A percentile compares a stretch with the other conserved stretches of the same genome.
Evolutionary conservation across 495 filamentous ascomycete species (phyloP).

Genomic region (Annulohypoxylon stygium): DNA sequence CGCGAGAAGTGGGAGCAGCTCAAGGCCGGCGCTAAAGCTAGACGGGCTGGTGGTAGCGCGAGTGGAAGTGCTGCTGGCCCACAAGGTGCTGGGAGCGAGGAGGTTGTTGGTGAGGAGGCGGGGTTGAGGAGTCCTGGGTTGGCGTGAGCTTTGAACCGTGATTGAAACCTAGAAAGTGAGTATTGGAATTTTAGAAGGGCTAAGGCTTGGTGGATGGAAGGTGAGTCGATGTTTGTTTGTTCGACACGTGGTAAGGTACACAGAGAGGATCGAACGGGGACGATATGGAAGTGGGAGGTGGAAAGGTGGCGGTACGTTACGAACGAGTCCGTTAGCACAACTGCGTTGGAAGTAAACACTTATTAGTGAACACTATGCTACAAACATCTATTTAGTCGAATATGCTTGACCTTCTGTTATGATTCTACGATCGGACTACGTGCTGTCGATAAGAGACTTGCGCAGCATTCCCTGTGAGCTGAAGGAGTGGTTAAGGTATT

Average conservation of each 20-base stretch:
- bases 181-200: no score
- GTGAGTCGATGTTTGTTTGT: no score
- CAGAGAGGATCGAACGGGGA: no score
- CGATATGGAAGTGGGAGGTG: background rate
- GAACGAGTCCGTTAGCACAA: background rate
- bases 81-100: slow-evolving; percentile 3
- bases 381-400: background rate
- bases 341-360: background rate
- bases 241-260: no score
- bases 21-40: slow-evolving; percentile 82
- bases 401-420: background rate
- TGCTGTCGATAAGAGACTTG: background rate
- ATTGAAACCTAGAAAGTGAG: no score
- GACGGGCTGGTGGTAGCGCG: slow-evolving; percentile 62
- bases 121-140: slow-evolving; percentile 42
- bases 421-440: background rate
- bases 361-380: background rate
- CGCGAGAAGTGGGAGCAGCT: slow-evolving; percentile 85
- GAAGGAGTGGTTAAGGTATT: background rate
- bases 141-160: background rate
- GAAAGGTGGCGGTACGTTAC: background rate
- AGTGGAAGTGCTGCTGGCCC: slow-evolving; percentile 23
- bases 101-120: slow-evolving; percentile 23
- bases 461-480: background rate
- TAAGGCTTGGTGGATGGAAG: no score